Evolutionary conservation across 306 rosid species (phyloP).

Genomic region (Pyrus pyrifolia): DNA sequence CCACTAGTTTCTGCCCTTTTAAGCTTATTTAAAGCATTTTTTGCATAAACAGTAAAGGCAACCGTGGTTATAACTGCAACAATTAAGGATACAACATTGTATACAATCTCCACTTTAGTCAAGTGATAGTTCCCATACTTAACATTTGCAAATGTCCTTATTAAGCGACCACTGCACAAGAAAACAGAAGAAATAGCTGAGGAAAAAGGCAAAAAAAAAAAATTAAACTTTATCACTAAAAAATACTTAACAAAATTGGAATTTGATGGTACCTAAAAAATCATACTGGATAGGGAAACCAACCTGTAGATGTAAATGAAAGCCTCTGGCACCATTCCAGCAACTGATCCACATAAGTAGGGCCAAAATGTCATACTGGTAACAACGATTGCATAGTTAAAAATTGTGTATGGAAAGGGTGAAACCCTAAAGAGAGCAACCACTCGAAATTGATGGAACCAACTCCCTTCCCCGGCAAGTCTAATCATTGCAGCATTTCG

Average conservation of each 20-base stretch:
- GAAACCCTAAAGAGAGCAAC: slow-evolving; percentile 88
- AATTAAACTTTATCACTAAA: too few relatives aligned
- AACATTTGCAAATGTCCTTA: slow-evolving; percentile 75
- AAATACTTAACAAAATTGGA: not conserved
- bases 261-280: not conserved
- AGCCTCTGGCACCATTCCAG: slow-evolving; percentile 98
- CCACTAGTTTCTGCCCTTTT: slow-evolving; percentile 41
- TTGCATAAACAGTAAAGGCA: slow-evolving; percentile 84
- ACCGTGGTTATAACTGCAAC: slow-evolving; percentile 67
- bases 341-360: slow-evolving; percentile 80
- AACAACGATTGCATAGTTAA: slow-evolving; percentile 87
- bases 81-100: slow-evolving; percentile 71
- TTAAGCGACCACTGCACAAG: slow-evolving; percentile 68
- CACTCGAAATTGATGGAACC: slow-evolving; percentile 85
- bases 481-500: slow-evolving; percentile 78
- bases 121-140: slow-evolving; percentile 70
- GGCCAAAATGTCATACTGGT: slow-evolving; percentile 97
- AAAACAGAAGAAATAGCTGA: not conserved
- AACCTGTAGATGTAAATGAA: slow-evolving; percentile 93
- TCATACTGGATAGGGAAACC: slow-evolving; percentile 19
- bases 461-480: slow-evolving; percentile 92
- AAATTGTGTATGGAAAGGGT: slow-evolving; percentile 95
- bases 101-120: slow-evolving; percentile 78
- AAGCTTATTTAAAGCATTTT: slow-evolving; percentile 62
- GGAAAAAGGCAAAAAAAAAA: not conserved